Base-by-base conservation (phyloP, 108 stramenopile genomes). In the Skeletonema grethae region DNA sequence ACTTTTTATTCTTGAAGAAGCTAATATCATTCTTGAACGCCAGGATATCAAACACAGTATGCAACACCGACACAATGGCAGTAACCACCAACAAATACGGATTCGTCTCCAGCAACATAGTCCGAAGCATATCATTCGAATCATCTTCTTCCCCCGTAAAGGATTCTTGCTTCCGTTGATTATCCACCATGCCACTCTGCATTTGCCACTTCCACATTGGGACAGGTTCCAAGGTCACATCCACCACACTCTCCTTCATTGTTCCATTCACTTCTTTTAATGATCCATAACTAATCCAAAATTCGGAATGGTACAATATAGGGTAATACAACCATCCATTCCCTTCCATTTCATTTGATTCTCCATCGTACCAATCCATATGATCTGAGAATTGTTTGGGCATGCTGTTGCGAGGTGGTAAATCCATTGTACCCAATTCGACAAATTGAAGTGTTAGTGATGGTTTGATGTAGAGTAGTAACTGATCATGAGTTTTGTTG, bases 1-100 rank as follows among this genome's bases (percentile, higher is more conserved):
- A 86, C 68, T 92, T 90, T 29, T 90, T 87, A 16, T 82, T 74
- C 67, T 87, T 82, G 90, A 91, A 96, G 64, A 96, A 96, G 24
- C 60, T 75, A 43, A 96, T 87, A 83, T 96, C 94, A 58, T 88
- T 92, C 60, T 85, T 86, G 83, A 96, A 95, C 28, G 95, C 95
- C 31, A 95, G 77, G 7, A 87, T 61, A 61, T 95, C 94, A 76
- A 96, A 94, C 5, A 95, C 59, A 15, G 85, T 80, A 72, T 96
- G 95, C 38, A 95, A 67, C 32, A 85, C 58, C 4, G 85, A 82
- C 1, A 91, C 93, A 64, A 89, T 39, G 0, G 77, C 75, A 0
- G 89, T 91, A 5, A 91, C 65, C 6, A 55, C 86, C 1, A 94
- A 69, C 7, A 94, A 73, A 18, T 67, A 65, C 3, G 90, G 90